Evolutionary conservation across 208 protist genomes (phyloP).

Genomic region (Crithidia bombi): DNA sequence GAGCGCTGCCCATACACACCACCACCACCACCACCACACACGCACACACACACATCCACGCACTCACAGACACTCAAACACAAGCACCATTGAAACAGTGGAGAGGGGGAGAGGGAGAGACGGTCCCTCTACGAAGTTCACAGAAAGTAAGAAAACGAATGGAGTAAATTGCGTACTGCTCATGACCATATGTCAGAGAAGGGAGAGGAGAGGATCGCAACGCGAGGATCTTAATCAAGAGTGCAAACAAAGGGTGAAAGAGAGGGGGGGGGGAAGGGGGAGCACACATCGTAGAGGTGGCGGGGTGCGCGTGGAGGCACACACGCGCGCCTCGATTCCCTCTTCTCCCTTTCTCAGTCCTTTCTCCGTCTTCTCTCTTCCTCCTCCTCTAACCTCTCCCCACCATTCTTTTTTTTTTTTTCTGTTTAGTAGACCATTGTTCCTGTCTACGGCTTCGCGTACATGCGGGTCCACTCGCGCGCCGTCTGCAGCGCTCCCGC

Average conservation of each 20-base stretch:
- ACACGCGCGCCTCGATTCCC: too few species aligned
- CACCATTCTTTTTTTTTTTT: conserved; percentile 22
- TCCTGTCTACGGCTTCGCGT: conserved; percentile 59
- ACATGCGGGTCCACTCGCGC: conserved; percentile 83
- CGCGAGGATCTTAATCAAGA: too few species aligned
- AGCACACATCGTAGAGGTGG: too few species aligned
- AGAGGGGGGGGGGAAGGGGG: neutral
- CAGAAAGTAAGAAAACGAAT: conserved; percentile 15
- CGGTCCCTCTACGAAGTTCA: too few species aligned
- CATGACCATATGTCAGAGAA: too few species aligned
- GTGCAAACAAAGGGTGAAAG: neutral
- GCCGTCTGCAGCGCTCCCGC: conserved; percentile 66
- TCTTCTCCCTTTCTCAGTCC: too few species aligned
- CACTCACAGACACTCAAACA: conserved; percentile 6
- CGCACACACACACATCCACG: conserved; percentile 15
- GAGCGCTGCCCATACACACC: neutral
- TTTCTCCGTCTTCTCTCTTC: neutral
- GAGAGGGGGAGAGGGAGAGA: too few species aligned
- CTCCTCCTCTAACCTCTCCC: neutral
- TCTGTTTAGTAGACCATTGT: conserved; percentile 15
- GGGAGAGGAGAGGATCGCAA: conserved; percentile 16
- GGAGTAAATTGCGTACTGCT: too few species aligned
- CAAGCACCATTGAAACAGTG: neutral
- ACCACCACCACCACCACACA: neutral
- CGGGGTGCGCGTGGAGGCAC: too few species aligned